Evolutionary conservation across 2,329 filamentous ascomycete genomes (phyloP).

Genomic region (Apiospora arundinis): DNA sequence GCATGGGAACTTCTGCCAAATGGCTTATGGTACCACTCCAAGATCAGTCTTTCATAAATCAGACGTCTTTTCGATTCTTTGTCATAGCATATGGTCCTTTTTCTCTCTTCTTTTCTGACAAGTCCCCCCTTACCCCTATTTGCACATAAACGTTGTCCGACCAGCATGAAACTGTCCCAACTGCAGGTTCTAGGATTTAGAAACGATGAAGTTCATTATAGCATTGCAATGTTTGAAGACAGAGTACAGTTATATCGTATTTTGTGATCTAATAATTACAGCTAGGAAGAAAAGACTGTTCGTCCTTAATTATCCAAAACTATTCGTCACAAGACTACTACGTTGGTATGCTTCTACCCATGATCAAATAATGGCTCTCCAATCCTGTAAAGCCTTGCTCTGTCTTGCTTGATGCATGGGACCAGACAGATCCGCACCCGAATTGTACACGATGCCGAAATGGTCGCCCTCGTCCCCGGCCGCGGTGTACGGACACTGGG

Average conservation of each 20-base stretch:
- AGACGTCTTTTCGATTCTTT: background rate
- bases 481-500: constrained; percentile 33
- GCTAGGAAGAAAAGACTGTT: too few species aligned
- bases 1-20: background rate
- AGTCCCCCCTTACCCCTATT: background rate
- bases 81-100: background rate
- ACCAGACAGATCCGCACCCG: constrained; percentile 28
- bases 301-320: background rate
- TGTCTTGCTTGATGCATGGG: constrained; percentile 29
- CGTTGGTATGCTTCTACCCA: too few species aligned
- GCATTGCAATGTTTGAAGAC: too few species aligned
- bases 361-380: background rate
- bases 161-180: too few species aligned
- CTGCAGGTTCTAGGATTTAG: too few species aligned
- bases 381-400: constrained; percentile 30
- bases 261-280: too few species aligned
- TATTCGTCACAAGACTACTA: background rate
- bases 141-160: background rate
- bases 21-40: background rate
- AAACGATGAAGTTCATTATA: too few species aligned
- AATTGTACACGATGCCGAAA: constrained; percentile 34
- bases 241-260: too few species aligned
- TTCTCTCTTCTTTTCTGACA: background rate
- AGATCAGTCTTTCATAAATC: background rate
- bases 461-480: constrained; percentile 30